These are phyloP conservation scores for Populus hybrid DNA, from an alignment of 441 rosid species.

Conservation along the genomic window DNA sequence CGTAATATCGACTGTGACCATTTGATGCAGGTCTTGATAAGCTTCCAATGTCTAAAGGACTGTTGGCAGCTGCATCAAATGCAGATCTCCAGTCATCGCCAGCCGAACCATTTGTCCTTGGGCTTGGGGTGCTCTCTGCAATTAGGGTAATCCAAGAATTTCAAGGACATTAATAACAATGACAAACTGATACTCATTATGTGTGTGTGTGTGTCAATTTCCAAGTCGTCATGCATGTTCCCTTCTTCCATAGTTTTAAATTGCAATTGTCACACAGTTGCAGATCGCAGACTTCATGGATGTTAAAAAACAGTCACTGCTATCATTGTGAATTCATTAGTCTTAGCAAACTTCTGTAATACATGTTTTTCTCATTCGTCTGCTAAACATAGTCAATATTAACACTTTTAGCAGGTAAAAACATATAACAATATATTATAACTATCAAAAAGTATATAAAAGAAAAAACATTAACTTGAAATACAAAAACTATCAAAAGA, in stretches of 20 bases:
- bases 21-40: conserved; percentile 35
- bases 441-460: no score
- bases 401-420: no score
- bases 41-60: conserved; percentile 30
- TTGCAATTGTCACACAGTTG: neutral
- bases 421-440: no score
- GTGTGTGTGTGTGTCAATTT: neutral
- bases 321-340: no score
- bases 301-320: neutral
- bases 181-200: neutral
- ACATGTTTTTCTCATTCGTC: no score
- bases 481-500: no score
- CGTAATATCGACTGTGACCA: conserved; percentile 61
- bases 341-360: no score
- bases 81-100: conserved; percentile 99
- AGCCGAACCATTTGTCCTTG: conserved; percentile 51
- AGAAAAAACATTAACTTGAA: no score
- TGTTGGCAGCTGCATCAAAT: conserved; percentile 84
- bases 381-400: no score
- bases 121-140: conserved; percentile 69
- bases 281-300: neutral
- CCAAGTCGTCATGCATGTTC: neutral
- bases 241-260: neutral
- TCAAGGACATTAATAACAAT: neutral
- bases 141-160: neutral